These are phyloP conservation scores for Neonectria neomacrospora DNA, from an alignment of 2,329 filamentous ascomycete genomes.

Conservation along the genomic window DNA sequence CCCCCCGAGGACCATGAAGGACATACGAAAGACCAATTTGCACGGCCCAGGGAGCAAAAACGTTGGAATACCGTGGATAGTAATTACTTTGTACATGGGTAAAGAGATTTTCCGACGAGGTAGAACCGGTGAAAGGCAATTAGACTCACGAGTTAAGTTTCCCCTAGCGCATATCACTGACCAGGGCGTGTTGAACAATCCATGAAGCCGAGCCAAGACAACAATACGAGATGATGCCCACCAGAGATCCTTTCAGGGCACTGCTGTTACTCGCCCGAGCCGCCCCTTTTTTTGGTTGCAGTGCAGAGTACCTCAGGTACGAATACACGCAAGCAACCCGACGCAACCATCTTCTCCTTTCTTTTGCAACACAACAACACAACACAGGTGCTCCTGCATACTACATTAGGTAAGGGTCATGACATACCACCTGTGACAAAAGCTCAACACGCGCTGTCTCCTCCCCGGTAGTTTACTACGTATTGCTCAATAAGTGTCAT, in stretches of 20 bases:
- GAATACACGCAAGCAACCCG: slow-evolving; percentile 3
- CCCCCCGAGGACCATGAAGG: slow-evolving; percentile 15
- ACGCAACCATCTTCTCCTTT: neutral
- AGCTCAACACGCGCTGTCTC: neutral
- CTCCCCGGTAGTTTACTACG: neutral
- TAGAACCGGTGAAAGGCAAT: slow-evolving; percentile 17
- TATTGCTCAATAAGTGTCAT: too few relatives aligned
- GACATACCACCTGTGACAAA: neutral
- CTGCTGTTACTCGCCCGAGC: neutral
- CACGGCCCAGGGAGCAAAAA: neutral
- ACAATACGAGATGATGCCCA: slow-evolving; percentile 3
- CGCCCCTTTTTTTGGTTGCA: slow-evolving; percentile 2
- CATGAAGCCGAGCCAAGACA: neutral
- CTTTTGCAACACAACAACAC: slow-evolving; percentile 11
- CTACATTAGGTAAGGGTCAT: slow-evolving; percentile 1
- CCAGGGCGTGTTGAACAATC: neutral
- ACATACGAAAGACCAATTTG: slow-evolving; percentile 5
- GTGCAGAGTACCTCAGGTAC: neutral
- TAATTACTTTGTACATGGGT: too few relatives aligned
- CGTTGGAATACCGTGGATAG: neutral
- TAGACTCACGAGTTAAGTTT: slow-evolving; percentile 39
- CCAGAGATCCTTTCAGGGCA: neutral
- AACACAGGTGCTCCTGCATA: slow-evolving; percentile 19
- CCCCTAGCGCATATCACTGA: slow-evolving; percentile 16
- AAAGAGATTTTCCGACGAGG: neutral